Base-by-base conservation (phyloP, 495 filamentous ascomycete species). In the Lasiosphaeris hirsuta region DNA sequence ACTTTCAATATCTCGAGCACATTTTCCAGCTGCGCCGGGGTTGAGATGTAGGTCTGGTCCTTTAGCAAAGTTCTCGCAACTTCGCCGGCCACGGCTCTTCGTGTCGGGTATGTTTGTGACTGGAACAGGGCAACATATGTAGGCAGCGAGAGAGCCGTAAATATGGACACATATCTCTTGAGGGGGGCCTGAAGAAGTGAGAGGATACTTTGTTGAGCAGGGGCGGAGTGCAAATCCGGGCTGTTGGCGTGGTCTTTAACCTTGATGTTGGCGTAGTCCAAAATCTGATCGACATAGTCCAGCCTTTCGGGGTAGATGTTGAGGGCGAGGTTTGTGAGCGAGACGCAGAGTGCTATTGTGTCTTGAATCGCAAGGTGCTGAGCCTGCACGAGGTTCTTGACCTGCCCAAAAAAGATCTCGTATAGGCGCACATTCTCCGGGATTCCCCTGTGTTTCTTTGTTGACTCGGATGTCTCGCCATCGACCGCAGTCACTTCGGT, bases 351-450 rank as follows among this genome's bases (percentile, higher is more conserved):
- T 10, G 92, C 94, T 61, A 93, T 94, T 17, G 89, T 96, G 70
- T 98, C 94, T 70, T 96, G 90, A 52, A 98, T 96, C 4, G 91
- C 87, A 54, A 98, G 78, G 60, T 90, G 86, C 64, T 96, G 92
- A 14, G 87, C 86, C 71, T 90, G 90, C 60, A 97, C 92, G 43
- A 98, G 79, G 64, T 90, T 91, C 59, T 92, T 86, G 51, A 97
- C 95, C 67, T 98, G 94, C 45, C 95, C 89, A 67, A 96, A 96
- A 75, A 98, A 98, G 43, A 97, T 92, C 72, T 96, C 92, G 72
- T 97, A 98, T 9, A 98, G 82, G 71, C 88, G 93, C 50, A 96
- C 83, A 69, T 92, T 86, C 44, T 87, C 82, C 2, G 93, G 90
- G 63, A 94, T 88, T 15, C 81, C 86, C 59, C 85, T 73, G 23